Base-by-base conservation (phyloP, 2,329 filamentous ascomycete genomes). In the Mycosphaerella sp. region DNA sequence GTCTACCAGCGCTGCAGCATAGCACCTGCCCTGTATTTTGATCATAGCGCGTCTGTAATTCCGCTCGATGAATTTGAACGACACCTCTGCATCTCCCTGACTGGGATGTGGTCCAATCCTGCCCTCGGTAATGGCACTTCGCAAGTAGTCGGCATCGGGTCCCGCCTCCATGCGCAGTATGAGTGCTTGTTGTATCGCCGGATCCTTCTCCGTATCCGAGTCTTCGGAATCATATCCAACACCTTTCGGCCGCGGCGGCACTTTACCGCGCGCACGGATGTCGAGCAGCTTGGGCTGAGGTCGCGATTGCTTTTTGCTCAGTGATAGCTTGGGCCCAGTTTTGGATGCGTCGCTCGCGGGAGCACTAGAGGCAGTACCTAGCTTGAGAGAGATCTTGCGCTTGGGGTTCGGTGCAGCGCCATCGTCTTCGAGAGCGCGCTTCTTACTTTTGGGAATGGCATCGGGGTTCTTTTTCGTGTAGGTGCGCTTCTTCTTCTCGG, bases 161-260 rank as follows among this genome's bases (percentile, higher is more conserved):
- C 90, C 91, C 0, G 90, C 88, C 51, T 84, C 71, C 87, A 96
- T 95, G 56, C 93, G 87, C 57, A 98, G 72, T 7, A 98, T 79
- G 61, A 97, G 89, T 60, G 95, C 86, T 66, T 92, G 87, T 70
- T 97, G 92, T 57, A 95, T 88, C 1, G 86, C 80, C 0, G 93
- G 93, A 66, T 98, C 93, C 8, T 76, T 72, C 70, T 98, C 93
- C 11, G 85, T 83, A 67, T 97, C 93, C 52, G 90, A 93, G 10
- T 91, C 89, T 71, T 97, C 93, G 2, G 91, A 96, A 69, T 98
- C 93, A 72, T 97, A 98, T 6, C 92, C 93, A 53, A 95, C 89
- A 48, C 93, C 93, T 32, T 80, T 76, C 6, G 87, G 85, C 56
- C 62, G 51, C 61, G 57, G 45, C 45, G 60, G 62, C 48, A 51